These are phyloP conservation scores for Suhomyces atakaporum DNA, from an alignment of 1,139 yeast genomes.

Conservation along the genomic window DNA sequence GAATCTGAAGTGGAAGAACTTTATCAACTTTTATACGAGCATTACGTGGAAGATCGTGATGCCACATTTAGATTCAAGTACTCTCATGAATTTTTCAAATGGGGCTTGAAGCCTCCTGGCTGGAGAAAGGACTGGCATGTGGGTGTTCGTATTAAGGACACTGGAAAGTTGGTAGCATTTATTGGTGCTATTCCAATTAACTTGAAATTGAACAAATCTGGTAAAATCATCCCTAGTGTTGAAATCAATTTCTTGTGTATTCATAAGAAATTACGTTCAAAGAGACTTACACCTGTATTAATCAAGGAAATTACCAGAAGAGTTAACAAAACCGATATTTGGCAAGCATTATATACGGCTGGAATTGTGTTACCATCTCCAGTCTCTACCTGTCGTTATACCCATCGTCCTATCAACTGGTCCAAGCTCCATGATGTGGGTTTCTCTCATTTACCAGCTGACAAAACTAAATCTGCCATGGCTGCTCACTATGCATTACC, in stretches of 20 bases:
- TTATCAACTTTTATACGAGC: conserved; percentile 76
- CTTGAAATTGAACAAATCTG: conserved; percentile 58
- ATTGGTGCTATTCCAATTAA: conserved; percentile 87
- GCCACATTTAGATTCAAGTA: conserved; percentile 91
- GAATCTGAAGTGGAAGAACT: conserved; percentile 68
- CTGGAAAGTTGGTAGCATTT: conserved; percentile 83
- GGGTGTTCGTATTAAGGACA: conserved; percentile 82
- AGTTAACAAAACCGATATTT: conserved; percentile 76
- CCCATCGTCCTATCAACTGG: conserved; percentile 96
- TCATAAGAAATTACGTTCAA: conserved; percentile 90
- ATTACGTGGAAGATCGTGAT: conserved; percentile 93
- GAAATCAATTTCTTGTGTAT: conserved; percentile 94
- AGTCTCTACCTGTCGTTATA: conserved; percentile 84
- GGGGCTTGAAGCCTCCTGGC: conserved; percentile 97
- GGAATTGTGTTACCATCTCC: conserved; percentile 93
- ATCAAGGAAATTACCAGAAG: conserved; percentile 94
- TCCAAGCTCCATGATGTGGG: conserved; percentile 86
- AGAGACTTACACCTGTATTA: conserved; percentile 89
- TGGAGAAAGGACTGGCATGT: conserved; percentile 89
- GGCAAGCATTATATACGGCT: conserved; percentile 97
- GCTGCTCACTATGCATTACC: conserved; percentile 78
- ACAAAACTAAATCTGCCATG: conserved; percentile 78
- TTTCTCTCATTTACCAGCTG: conserved; percentile 76
- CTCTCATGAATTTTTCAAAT: conserved; percentile 76
- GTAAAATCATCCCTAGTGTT: conserved; percentile 58